Base-by-base conservation (phyloP, 176 grass and related monocot species). In the Avena eriantha region DNA sequence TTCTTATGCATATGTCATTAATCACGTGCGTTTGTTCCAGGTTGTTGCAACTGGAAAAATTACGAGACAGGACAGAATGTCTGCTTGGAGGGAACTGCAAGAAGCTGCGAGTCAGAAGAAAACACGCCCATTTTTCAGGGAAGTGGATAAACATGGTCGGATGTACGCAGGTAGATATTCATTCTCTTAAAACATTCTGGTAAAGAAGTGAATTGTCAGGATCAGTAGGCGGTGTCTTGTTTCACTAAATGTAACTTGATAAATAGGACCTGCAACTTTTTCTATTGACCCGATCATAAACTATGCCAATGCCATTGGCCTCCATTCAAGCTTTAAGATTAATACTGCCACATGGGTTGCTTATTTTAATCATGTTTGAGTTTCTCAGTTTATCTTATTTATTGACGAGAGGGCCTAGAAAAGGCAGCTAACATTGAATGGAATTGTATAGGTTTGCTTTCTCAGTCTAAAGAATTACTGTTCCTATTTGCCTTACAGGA, bases 81-180 rank as follows among this genome's bases (percentile, higher is more conserved):
- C 1, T 58, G 90, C 86, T 80, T 98, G 96, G 96, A 92, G 63
- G 45, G 92, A 98, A 56, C 85, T 98, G 61, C 90, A 94, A 84
- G 82, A 75, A 82, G 96, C 92, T 77, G 92, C 92, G 36, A 43
- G 82, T 82, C 84, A 91, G 64, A 98, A 98, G 79, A 94, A 79
- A 90, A 91, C 90, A 82, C 90, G 63, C 0, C 90, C 96, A 33
- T 98, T 98, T 92, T 98, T 83, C 75, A 95, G 96, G 82, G 90
- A 66, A 22, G 88, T 96, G 55, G 88, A 98, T 82, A 92, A 89
- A 85, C 82, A 85, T 85, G 86, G 84, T 53, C 84, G 78, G 74
- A 98, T 98, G 96, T 98, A 98, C 92, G 96, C 96, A 91, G 93
- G 93, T 98, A 91, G 14, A 63, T 78, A n/a, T 29, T 79, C 24